Base-by-base conservation (phyloP, 495 filamentous ascomycete species). In the Elasticomyces elasticus region DNA sequence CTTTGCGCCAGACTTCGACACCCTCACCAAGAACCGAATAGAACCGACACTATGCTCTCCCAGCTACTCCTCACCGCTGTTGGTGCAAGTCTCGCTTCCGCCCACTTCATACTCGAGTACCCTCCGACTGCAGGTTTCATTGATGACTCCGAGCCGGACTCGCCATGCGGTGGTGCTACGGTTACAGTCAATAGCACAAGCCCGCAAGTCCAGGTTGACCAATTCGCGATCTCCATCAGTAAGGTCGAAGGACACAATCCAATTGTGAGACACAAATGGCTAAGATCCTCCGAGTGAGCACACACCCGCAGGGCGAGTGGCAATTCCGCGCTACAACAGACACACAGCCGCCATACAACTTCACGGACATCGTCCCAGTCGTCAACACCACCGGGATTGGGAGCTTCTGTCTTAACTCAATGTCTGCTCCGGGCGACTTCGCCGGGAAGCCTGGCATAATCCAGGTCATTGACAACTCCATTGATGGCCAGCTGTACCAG, bases 71-170 rank as follows among this genome's bases (percentile, higher is more conserved):
- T 65, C 51, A 15, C 30, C 7, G 30, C 30, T 33, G 30, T 15
- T 15, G 30, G 30, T 15, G 54, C 61, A 27, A 60, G 72, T 45
- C 56, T 79, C 27, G 67, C 67, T 19, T 65, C 72, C 43, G 81
- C 82, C 10, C 82, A 86, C 64, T 85, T 84, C 72, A 61, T 68
- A 5, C 75, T 86, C 52, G 58, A 67, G 33, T 85, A 71, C 56
- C 82, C 82, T 1, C 50, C 72, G 7, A 67, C 71, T 44, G 76
- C 79, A 30, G 82, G 79, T 20, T 73, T 75, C 59, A 63, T 77
- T 47, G 74, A 79, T 40, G 71, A 74, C 49, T 68, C 61, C 3
- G 70, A 80, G 49, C 33, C 51, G 54, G 66, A 62, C 13, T 77
- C 77, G 57, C 82, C 81, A 38, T 86, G 82, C 63, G 80, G 82